phyloP scores from a whole-genome alignment of 2,329 filamentous ascomycete genomes.

The Cladorrhinum sp. region DNA sequence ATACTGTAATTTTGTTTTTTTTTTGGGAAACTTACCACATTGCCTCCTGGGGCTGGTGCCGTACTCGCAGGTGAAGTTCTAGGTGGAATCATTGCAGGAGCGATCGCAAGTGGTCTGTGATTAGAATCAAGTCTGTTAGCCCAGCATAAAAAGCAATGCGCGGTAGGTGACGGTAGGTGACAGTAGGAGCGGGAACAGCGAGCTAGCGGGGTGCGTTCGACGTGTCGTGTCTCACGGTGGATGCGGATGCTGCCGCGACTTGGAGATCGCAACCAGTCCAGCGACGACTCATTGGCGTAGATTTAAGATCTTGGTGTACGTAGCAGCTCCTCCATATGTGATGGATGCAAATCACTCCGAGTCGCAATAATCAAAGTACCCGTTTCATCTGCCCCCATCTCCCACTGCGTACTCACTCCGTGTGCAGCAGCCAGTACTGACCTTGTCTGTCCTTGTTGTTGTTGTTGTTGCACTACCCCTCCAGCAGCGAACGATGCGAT shows the following conservation, averaged over 20 bases:
- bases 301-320: too few relatives aligned
- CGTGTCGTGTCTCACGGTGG: neutral
- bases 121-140: conserved; percentile 12
- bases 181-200: neutral
- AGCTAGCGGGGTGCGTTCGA: neutral
- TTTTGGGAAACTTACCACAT: conserved; percentile 40
- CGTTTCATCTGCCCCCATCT: neutral
- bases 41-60: conserved; percentile 36
- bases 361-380: neutral
- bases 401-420: too few relatives aligned
- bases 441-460: conserved; percentile 40
- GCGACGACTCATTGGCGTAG: neutral
- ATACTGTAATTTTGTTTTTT: neutral
- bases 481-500: conserved; percentile 7
- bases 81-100: conserved; percentile 29
- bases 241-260: neutral
- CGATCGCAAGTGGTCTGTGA: conserved; percentile 25
- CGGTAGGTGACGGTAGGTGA: conserved; percentile 8
- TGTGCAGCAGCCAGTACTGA: conserved; percentile 31
- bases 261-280: neutral
- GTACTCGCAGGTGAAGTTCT: conserved; percentile 41
- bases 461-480: conserved; percentile 8
- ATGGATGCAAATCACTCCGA: neutral
- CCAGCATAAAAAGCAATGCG: neutral
- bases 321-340: too few relatives aligned